Percentiles rank a stretch among this genome's conserved stretches.
These are phyloP conservation scores for Linnemannia exigua DNA, from an alignment of 192 early-diverging fungal species.

Conservation along the genomic window DNA sequence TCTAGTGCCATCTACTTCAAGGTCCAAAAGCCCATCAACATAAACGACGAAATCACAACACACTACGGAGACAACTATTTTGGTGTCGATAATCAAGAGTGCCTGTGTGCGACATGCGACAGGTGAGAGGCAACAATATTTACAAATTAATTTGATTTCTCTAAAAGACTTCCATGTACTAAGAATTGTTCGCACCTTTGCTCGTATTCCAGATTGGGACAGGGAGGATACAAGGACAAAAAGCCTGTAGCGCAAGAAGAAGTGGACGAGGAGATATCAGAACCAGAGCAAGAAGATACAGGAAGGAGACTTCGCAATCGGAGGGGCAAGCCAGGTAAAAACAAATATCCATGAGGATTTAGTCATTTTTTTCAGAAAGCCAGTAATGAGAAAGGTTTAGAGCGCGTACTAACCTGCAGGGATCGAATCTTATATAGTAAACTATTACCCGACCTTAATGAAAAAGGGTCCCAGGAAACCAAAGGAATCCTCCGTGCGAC, in stretches of 20 bases:
- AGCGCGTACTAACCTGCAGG: too few species aligned
- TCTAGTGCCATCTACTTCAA: constrained; percentile 70
- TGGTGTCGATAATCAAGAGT: constrained; percentile 71
- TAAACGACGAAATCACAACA: constrained; percentile 72
- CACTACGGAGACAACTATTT: constrained; percentile 75
- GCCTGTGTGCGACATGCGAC: constrained; percentile 73
- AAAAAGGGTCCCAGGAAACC: background rate
- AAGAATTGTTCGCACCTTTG: background rate
- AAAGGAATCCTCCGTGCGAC: constrained; percentile 13
- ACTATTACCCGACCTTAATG: constrained; percentile 31
- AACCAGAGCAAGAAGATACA: background rate
- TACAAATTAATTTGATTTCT: background rate
- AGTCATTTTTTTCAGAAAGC: too few species aligned
- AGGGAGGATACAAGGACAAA: constrained; percentile 22
- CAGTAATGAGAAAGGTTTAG: too few species aligned
- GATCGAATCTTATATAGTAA: background rate
- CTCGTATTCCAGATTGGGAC: background rate
- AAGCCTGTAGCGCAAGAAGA: background rate
- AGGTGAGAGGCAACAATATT: constrained; percentile 25
- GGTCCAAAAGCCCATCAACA: constrained; percentile 58
- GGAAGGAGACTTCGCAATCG: constrained; percentile 1
- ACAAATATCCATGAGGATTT: background rate
- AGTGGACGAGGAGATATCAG: background rate
- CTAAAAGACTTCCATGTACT: background rate
- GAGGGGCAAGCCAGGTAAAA: background rate